Percentiles rank a stretch among this genome's conserved stretches.
Evolutionary conservation across 768 basidiomycete species (phyloP).

Genomic region (Roridomyces roridus): DNA sequence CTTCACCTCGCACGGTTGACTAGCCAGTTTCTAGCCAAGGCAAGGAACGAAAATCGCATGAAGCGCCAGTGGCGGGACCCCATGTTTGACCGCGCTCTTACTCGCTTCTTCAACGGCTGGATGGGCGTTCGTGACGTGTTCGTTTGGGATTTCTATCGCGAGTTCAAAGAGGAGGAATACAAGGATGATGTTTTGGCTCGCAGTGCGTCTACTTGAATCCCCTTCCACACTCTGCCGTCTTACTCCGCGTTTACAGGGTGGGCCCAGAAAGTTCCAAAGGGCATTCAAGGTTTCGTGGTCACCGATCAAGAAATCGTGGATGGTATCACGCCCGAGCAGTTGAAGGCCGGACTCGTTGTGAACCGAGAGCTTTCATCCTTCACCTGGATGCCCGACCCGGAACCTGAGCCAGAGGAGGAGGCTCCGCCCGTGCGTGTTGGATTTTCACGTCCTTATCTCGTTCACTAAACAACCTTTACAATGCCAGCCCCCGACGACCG

Average conservation of each 20-base stretch:
- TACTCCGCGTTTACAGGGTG: constrained; percentile 14
- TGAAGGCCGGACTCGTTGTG: constrained; percentile 10
- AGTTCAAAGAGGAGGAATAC: constrained; percentile 26
- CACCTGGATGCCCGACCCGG: constrained; percentile 10
- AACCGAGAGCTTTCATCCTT: constrained; percentile 6
- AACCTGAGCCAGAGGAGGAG: constrained; percentile 8
- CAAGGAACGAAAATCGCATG: constrained; percentile 14
- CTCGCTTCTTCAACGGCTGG: constrained; percentile 27
- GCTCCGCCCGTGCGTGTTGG: constrained; percentile 8
- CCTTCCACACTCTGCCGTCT: neutral
- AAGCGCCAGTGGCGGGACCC: constrained; percentile 23
- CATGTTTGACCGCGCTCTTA: constrained; percentile 19
- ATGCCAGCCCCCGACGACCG: no score
- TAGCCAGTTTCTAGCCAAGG: constrained; percentile 13
- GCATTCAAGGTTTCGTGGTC: constrained; percentile 21
- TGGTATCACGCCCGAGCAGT: constrained; percentile 8
- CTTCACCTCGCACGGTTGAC: constrained; percentile 21
- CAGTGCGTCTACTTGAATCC: constrained; percentile 12
- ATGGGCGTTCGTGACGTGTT: constrained; percentile 22
- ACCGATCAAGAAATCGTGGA: constrained; percentile 23
- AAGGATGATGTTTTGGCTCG: constrained; percentile 22
- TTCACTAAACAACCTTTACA: no score
- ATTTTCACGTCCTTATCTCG: neutral
- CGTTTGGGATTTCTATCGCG: constrained; percentile 19
- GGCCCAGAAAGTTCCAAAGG: constrained; percentile 25